A percentile compares a stretch with the other conserved stretches of the same genome.
These are phyloP conservation scores for Allium fistulosum DNA, from an alignment of 106 monocot genomes.

Conservation along the genomic window DNA sequence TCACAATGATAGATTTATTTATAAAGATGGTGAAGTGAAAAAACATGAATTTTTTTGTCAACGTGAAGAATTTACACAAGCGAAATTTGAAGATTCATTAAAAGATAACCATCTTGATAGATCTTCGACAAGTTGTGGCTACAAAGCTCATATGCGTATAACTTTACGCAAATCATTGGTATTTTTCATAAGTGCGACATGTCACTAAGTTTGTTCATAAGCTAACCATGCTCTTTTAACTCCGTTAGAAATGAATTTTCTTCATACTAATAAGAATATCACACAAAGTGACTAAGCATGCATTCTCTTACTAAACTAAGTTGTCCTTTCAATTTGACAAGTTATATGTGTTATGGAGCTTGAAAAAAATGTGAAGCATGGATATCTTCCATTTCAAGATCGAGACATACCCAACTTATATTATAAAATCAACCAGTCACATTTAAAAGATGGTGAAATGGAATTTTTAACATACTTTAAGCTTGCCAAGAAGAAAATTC, in stretches of 20 bases:
- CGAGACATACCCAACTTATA: neutral
- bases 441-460: neutral
- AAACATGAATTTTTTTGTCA: slow-evolving; percentile 3
- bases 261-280: neutral
- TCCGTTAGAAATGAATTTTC: neutral
- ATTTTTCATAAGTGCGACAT: slow-evolving; percentile 2
- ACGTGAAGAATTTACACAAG: neutral
- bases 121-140: neutral
- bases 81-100: slow-evolving; percentile 1
- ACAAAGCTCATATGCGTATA: no score
- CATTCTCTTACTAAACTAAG: neutral
- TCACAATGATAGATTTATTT: neutral
- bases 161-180: neutral
- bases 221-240: neutral
- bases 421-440: no score
- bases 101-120: slow-evolving; percentile 1
- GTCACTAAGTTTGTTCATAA: neutral
- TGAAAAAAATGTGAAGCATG: slow-evolving; percentile 9
- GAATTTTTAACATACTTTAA: neutral
- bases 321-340: neutral
- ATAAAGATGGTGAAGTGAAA: no score
- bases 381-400: slow-evolving; percentile 1
- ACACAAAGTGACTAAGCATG: no score
- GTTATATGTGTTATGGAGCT: slow-evolving; percentile 1
- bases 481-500: no score